Evolutionary conservation across 1,284 basidiomycete species (phyloP).

Genomic region (Sporisorium reilianum): DNA sequence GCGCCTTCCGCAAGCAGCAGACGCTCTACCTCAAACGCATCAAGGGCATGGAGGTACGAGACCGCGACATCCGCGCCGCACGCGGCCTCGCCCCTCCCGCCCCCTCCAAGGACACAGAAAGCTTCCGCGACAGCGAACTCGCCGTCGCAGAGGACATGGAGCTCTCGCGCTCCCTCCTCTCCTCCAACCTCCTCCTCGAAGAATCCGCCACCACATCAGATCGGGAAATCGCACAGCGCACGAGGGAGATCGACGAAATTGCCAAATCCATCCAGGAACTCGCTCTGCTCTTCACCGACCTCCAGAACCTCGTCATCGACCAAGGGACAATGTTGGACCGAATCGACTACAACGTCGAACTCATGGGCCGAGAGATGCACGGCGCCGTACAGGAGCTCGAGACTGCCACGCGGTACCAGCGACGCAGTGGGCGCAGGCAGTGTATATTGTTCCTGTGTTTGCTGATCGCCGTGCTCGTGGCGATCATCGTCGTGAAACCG

Average conservation of each 20-base stretch:
- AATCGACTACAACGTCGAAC: conserved; percentile 97
- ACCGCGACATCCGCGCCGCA: conserved; percentile 51
- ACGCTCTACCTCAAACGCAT: conserved; percentile 92
- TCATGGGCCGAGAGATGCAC: conserved; percentile 82
- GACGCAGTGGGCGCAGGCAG: conserved; percentile 87
- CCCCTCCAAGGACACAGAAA: conserved; percentile 13
- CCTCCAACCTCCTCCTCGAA: conserved; percentile 32
- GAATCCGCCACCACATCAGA: conserved; percentile 12
- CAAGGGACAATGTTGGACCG: conserved; percentile 97
- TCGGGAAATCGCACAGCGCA: conserved; percentile 58
- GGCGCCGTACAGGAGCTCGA: conserved; percentile 88
- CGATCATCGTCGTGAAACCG: conserved; percentile 85
- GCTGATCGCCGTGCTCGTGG: conserved; percentile 84
- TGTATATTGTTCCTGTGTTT: conserved; percentile 92
- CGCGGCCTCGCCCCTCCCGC: conserved; percentile 21
- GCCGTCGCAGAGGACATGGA: conserved; percentile 65
- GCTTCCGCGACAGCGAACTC: conserved; percentile 51
- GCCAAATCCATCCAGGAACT: conserved; percentile 90
- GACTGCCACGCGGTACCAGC: conserved; percentile 90
- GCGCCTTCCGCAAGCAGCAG: conserved; percentile 96
- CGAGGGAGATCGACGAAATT: conserved; percentile 87
- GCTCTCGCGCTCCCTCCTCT: conserved; percentile 27
- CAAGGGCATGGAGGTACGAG: conserved; percentile 73
- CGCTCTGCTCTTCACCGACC: conserved; percentile 95
- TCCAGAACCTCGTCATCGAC: conserved; percentile 92